Evolutionary conservation across 495 filamentous ascomycete genomes (phyloP), one percentile per base, ranked within the genome.

Genomic region (Cudoniella acicularis): DNA sequence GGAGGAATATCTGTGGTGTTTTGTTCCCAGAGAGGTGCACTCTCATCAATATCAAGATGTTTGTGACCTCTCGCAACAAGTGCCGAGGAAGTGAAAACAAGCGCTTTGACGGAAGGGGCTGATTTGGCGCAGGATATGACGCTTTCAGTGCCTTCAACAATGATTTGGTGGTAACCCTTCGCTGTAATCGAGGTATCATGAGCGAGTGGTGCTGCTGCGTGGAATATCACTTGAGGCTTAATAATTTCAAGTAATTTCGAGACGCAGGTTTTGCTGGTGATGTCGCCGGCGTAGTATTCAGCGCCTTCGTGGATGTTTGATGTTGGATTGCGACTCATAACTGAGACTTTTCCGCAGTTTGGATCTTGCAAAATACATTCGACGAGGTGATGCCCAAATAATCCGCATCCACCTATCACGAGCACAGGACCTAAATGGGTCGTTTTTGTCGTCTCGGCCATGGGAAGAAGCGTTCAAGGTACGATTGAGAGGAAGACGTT

Each of bases 161-260:
- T 36, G 4, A 4, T 13, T 6, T 36, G 6, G 13, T 36, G 30
- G 30, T 6, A 36, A 6, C 13, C 6, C 13, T 4, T 6, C 4
- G 30, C 30, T 4, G 30, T 36, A 13, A 36, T 72, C 42, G 30
- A 20, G 36, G 70, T 71, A n/a, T 50, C 52, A 26, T 6, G 13
- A 3, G 83, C 78, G 6, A 80, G 72, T 2, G 89, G 87, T 3
- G 87, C 87, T n/a, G 91, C 93, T 16, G 91, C 96, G 74, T 97
- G 91, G 64, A 97, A 92, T 49, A 98, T 87, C 10, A 92, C 83
- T 63, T 89, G 83, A 9, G 94, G 91, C 70, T 83, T 84, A 40
- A 87, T 76, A 47, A 79, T 78, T 8, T 75, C 67, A 68, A 96
- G 85, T 11, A 94, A 74, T 17, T 72, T 69, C 56, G 83, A 70